phyloP scores from a whole-genome alignment of 208 protist species.

The Leptomonas pyrrhocoris region DNA sequence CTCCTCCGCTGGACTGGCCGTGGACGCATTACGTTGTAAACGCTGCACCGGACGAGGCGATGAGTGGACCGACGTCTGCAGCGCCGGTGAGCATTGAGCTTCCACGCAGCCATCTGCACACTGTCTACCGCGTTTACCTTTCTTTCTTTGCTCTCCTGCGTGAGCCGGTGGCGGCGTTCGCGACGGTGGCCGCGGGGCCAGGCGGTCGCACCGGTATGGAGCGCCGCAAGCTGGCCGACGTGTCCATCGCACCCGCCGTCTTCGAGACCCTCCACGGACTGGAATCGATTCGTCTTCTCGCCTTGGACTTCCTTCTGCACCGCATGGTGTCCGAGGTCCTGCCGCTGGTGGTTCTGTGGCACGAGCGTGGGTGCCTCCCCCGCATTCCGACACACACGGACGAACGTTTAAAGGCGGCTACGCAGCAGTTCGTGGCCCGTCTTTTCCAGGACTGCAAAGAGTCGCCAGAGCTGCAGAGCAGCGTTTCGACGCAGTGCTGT shows the following conservation, averaged over 20 bases:
- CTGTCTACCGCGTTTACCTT: conserved; percentile 81
- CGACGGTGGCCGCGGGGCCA: conserved; percentile 23
- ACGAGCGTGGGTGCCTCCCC: conserved; percentile 58
- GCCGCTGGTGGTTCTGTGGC: conserved; percentile 73
- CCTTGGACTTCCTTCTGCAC: conserved; percentile 66
- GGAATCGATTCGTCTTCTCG: conserved; percentile 55
- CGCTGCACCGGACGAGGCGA: not conserved
- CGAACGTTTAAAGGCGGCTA: conserved; percentile 45
- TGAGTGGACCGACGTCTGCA: not conserved
- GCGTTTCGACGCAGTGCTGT: conserved; percentile 18
- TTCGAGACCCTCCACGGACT: conserved; percentile 58
- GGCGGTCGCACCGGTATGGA: conserved; percentile 47
- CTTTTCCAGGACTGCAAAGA: conserved; percentile 24
- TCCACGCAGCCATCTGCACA: conserved; percentile 78
- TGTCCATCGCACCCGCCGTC: conserved; percentile 57
- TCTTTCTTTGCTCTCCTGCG: conserved; percentile 69
- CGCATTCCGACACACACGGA: conserved; percentile 83
- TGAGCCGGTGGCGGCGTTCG: conserved; percentile 68
- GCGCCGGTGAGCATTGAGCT: conserved; percentile 42
- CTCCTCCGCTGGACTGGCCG: conserved; percentile 37
- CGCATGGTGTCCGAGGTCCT: conserved; percentile 83
- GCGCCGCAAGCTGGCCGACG: conserved; percentile 54
- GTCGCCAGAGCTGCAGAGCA: conserved; percentile 8
- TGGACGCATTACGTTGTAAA: conserved; percentile 28
- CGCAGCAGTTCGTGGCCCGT: conserved; percentile 36